Conservation (phyloP, 2,329 filamentous ascomycete species). For the Microdochium bolleyi region DNA sequence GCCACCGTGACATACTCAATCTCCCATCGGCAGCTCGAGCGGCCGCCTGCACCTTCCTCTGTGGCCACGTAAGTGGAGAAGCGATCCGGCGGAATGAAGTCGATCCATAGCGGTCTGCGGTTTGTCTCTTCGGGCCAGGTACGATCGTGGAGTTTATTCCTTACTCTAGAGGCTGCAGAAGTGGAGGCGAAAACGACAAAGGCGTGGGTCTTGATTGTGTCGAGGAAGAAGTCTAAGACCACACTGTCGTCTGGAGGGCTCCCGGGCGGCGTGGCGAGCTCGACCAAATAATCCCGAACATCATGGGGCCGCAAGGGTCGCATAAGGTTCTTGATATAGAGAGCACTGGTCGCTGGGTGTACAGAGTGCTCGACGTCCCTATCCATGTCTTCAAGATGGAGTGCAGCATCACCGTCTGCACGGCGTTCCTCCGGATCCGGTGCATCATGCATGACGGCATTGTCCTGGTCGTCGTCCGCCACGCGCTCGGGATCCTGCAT, state of each 20-base stretch:
- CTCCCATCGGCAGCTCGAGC: slow-evolving; percentile 54
- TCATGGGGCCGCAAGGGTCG: slow-evolving; percentile 66
- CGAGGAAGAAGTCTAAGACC: slow-evolving; percentile 67
- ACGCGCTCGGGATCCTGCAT: no score
- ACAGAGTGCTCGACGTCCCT: slow-evolving; percentile 44
- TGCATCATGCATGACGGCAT: background rate
- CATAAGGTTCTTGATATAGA: slow-evolving; percentile 90
- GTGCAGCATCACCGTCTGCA: background rate
- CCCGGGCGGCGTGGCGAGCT: slow-evolving; percentile 56
- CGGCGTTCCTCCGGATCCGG: background rate
- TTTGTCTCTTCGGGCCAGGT: slow-evolving; percentile 85
- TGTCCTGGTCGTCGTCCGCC: background rate
- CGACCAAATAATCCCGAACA: slow-evolving; percentile 61
- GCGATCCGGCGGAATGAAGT: slow-evolving; percentile 76
- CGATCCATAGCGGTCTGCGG: slow-evolving; percentile 77
- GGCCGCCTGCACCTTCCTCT: slow-evolving; percentile 45
- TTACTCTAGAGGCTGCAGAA: slow-evolving; percentile 67
- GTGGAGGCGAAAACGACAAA: slow-evolving; percentile 66
- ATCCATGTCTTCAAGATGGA: slow-evolving; percentile 11
- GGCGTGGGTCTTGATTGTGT: slow-evolving; percentile 80
- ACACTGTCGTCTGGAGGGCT: slow-evolving; percentile 41
- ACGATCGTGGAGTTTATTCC: slow-evolving; percentile 65
- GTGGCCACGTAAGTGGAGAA: slow-evolving; percentile 65
- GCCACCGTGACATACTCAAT: slow-evolving; percentile 58
- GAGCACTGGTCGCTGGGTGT: slow-evolving; percentile 64